These are phyloP conservation scores for Paracorniculantispora psalliotae DNA, from an alignment of 2,329 filamentous ascomycete genomes.

Conservation along the genomic window DNA sequence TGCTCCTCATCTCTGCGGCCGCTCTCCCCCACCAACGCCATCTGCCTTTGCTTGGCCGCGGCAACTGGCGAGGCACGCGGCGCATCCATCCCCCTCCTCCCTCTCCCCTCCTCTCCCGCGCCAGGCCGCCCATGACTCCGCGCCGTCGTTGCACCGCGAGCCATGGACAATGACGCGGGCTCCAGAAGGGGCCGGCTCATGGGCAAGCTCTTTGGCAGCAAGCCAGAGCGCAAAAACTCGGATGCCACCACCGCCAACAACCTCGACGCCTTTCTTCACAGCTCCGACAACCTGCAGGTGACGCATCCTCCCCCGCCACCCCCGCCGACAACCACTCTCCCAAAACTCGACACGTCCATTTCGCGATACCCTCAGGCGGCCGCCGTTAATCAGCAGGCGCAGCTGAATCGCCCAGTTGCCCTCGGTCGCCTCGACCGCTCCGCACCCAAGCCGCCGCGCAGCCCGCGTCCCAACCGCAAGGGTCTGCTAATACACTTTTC, in stretches of 20 bases:
- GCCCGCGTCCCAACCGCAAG: conserved; percentile 51
- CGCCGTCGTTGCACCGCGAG: conserved; percentile 17
- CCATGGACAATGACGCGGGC: conserved; percentile 43
- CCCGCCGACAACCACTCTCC: conserved; percentile 34
- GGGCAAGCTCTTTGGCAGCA: conserved; percentile 55
- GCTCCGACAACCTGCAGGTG: conserved; percentile 50
- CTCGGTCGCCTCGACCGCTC: conserved; percentile 33
- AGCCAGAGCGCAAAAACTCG: conserved; percentile 36
- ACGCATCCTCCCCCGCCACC: conserved; percentile 44
- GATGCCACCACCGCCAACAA: conserved; percentile 37
- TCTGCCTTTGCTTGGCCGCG: conserved; percentile 17
- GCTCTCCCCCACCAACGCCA: background rate
- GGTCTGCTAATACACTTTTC: conserved; percentile 71
- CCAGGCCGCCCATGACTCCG: conserved; percentile 28
- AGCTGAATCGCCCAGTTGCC: conserved; percentile 40
- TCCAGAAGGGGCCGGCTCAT: conserved; percentile 52
- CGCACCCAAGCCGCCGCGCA: conserved; percentile 41
- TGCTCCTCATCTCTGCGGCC: background rate
- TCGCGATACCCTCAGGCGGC: conserved; percentile 52
- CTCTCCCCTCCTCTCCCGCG: too few relatives aligned
- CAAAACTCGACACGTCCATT: conserved; percentile 52
- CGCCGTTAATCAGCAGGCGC: conserved; percentile 38
- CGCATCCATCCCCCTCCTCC: conserved; percentile 13
- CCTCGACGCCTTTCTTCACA: conserved; percentile 55
- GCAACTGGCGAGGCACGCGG: conserved; percentile 18